Evolutionary conservation across 2,329 filamentous ascomycete species (phyloP).

Genomic region (Fusarium verticillioides): DNA sequence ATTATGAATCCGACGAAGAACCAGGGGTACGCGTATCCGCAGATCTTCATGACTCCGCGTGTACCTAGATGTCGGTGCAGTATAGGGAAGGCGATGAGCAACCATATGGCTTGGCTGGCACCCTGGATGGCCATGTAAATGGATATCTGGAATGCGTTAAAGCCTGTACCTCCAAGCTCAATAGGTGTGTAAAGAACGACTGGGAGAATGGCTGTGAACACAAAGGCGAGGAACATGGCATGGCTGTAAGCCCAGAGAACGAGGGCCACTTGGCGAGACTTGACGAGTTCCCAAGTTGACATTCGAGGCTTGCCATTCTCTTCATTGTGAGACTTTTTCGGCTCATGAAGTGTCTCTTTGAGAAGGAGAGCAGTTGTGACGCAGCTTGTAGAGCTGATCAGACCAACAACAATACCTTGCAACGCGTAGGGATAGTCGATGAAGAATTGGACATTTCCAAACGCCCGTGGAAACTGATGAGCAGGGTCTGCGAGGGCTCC

Average conservation of each 20-base stretch:
- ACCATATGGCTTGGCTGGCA: slow-evolving; percentile 75
- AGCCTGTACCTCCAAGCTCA: slow-evolving; percentile 71
- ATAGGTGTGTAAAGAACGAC: slow-evolving; percentile 75
- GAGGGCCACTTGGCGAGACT: slow-evolving; percentile 70
- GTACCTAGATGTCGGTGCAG: slow-evolving; percentile 75
- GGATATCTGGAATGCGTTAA: slow-evolving; percentile 72
- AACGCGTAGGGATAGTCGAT: slow-evolving; percentile 63
- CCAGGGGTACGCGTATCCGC: slow-evolving; percentile 67
- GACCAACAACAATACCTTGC: slow-evolving; percentile 64
- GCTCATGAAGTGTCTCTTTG: slow-evolving; percentile 67
- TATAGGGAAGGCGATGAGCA: slow-evolving; percentile 75
- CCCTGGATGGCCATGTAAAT: slow-evolving; percentile 73
- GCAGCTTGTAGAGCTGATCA: slow-evolving; percentile 67
- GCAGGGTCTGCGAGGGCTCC: slow-evolving; percentile 76
- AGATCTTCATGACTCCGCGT: slow-evolving; percentile 69
- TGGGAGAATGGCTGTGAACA: slow-evolving; percentile 76
- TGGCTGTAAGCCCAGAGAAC: slow-evolving; percentile 75
- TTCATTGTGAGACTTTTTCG: not conserved
- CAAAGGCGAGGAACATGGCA: slow-evolving; percentile 74
- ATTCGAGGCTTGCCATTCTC: slow-evolving; percentile 5
- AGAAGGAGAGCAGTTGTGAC: slow-evolving; percentile 65
- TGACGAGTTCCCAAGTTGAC: slow-evolving; percentile 60
- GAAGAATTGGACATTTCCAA: slow-evolving; percentile 60
- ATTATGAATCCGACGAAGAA: slow-evolving; percentile 70
- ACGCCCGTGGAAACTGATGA: slow-evolving; percentile 67